Evolutionary conservation across 75 land plant genomes (phyloP).

Genomic region (Sequoiadendron giganteum): DNA sequence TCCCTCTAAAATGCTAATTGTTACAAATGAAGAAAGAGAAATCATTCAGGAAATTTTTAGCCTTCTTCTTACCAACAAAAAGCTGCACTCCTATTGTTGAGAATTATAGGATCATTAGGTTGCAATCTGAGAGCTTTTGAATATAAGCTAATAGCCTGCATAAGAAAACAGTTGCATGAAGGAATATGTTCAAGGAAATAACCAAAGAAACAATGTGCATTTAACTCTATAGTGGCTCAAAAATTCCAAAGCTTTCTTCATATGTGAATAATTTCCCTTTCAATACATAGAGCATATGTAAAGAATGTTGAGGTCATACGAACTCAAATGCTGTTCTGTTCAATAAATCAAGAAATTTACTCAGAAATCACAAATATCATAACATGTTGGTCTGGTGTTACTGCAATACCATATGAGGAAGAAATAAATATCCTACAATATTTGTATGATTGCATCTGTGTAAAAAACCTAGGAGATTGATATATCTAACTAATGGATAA

Average conservation of each 20-base stretch:
- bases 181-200: background rate
- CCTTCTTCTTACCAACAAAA: slow-evolving; percentile 58
- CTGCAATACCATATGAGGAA: background rate
- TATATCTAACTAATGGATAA: background rate
- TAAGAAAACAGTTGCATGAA: slow-evolving; percentile 5
- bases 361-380: background rate
- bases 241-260: background rate
- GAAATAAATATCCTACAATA: background rate
- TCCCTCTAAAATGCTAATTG: background rate
- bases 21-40: background rate
- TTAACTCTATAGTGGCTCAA: background rate
- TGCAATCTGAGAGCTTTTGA: slow-evolving; percentile 46
- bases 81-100: slow-evolving; percentile 79
- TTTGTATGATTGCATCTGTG: background rate
- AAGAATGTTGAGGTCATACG: background rate
- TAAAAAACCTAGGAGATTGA: background rate
- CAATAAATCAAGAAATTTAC: background rate
- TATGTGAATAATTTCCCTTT: background rate
- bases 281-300: background rate
- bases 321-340: background rate
- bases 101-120: slow-evolving; percentile 43
- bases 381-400: background rate
- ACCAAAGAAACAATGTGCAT: background rate
- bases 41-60: background rate
- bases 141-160: slow-evolving; percentile 75